phyloP scores from a whole-genome alignment of 106 monocot species.

The Allium cepa region DNA sequence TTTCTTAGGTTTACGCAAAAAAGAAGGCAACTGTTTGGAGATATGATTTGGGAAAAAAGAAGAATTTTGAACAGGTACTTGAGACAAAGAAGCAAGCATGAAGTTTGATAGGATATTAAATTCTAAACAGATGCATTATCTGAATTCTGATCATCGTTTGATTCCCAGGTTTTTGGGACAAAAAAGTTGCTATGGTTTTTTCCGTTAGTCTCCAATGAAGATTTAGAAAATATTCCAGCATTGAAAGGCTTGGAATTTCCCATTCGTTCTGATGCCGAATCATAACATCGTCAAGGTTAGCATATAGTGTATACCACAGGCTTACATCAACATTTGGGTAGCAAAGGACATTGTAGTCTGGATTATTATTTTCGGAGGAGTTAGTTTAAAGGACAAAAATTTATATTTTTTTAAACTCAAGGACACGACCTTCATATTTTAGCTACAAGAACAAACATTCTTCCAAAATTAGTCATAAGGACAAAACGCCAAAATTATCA shows the following conservation, averaged over 20 bases:
- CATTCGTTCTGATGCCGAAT: constrained; percentile 31
- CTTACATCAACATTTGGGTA: no score
- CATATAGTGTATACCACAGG: no score
- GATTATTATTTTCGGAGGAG: no score
- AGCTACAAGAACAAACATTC: no score
- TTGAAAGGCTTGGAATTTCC: constrained; percentile 82
- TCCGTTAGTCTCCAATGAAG: constrained; percentile 52
- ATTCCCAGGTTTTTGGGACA: constrained; percentile 69
- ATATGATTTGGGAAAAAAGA: constrained; percentile 67
- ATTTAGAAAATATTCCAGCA: constrained; percentile 49
- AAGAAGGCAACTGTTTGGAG: constrained; percentile 56
- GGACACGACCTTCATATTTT: no score
- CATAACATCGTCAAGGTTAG: constrained; percentile 7
- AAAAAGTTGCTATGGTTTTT: constrained; percentile 74
- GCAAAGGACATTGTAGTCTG: no score
- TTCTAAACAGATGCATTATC: no score
- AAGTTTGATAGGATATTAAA: no score
- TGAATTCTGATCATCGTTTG: constrained; percentile 3
- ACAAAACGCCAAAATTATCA: no score
- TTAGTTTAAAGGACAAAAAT: no score
- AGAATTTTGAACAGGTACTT: constrained; percentile 77
- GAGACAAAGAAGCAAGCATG: background rate
- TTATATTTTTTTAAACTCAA: no score
- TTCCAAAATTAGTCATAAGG: no score
- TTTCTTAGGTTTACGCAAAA: constrained; percentile 67